Percentiles rank a stretch among this genome's conserved stretches.
phyloP scores from a whole-genome alignment of 1,284 basidiomycete genomes.

The Leccinum griseonigrum region DNA sequence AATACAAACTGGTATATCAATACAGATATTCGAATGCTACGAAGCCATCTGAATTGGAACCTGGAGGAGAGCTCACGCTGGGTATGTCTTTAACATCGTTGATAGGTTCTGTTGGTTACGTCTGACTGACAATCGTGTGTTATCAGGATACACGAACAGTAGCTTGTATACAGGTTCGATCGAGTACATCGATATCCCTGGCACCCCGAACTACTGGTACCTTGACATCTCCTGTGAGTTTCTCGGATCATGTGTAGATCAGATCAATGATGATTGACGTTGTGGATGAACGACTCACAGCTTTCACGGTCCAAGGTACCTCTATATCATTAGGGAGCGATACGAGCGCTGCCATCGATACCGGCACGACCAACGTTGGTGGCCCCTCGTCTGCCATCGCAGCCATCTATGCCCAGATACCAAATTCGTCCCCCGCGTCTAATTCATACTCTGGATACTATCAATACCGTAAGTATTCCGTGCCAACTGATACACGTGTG shows the following conservation, averaged over 20 bases:
- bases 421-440: slow-evolving; percentile 28
- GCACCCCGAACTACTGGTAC: slow-evolving; percentile 28
- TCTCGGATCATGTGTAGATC: not conserved
- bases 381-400: slow-evolving; percentile 33
- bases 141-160: slow-evolving; percentile 39
- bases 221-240: slow-evolving; percentile 28
- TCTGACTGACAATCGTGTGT: slow-evolving; percentile 8
- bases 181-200: slow-evolving; percentile 34
- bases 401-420: slow-evolving; percentile 40
- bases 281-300: slow-evolving; percentile 10
- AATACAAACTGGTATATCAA: not conserved
- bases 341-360: slow-evolving; percentile 39
- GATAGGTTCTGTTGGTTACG: not conserved
- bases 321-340: slow-evolving; percentile 20
- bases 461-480: slow-evolving; percentile 23
- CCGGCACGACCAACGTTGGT: slow-evolving; percentile 42
- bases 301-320: slow-evolving; percentile 32
- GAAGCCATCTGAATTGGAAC: slow-evolving; percentile 22
- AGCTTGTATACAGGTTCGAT: slow-evolving; percentile 39
- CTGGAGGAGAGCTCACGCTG: slow-evolving; percentile 29
- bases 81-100: slow-evolving; percentile 16
- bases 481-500: not conserved
- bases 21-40: slow-evolving; percentile 29
- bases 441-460: slow-evolving; percentile 34
- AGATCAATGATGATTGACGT: slow-evolving; percentile 1